These are phyloP conservation scores for Sugiyamaella floridensis DNA, from an alignment of 805 yeast genomes.

Conservation along the genomic window DNA sequence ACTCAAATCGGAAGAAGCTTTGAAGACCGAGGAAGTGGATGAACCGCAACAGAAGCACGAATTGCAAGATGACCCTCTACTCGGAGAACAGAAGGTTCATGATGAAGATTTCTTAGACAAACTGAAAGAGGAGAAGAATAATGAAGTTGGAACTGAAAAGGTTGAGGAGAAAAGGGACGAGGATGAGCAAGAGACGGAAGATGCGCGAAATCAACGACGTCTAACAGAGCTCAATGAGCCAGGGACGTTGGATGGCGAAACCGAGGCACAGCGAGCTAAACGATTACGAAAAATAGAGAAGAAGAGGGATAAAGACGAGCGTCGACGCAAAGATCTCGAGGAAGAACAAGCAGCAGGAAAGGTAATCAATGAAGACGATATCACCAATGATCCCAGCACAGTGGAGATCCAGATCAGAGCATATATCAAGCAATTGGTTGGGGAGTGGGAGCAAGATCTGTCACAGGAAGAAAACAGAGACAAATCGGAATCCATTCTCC, in stretches of 20 bases:
- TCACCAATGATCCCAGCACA: conserved; percentile 29
- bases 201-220: conserved; percentile 25
- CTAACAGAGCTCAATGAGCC: conserved; percentile 25
- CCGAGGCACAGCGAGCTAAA: conserved; percentile 13
- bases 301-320: conserved; percentile 12
- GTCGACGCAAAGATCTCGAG: conserved; percentile 25
- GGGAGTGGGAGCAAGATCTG: conserved; percentile 29
- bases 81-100: conserved; percentile 2
- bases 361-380: conserved; percentile 29
- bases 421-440: conserved; percentile 41
- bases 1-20: conserved; percentile 16
- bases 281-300: conserved; percentile 20
- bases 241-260: conserved; percentile 20
- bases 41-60: conserved; percentile 30
- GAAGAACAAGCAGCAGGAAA: conserved; percentile 25
- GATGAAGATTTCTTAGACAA: conserved; percentile 24
- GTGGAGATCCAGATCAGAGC: conserved; percentile 39
- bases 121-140: conserved; percentile 14
- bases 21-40: conserved; percentile 12
- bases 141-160: conserved; percentile 29
- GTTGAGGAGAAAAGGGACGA: conserved; percentile 20
- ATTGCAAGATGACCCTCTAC: conserved; percentile 25
- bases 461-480: conserved; percentile 24
- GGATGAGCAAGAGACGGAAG: conserved; percentile 17
- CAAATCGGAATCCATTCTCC: conserved; percentile 26